Evolutionary conservation across 129 eudicot genomes (phyloP), one percentile per base, ranked within the genome.

Genomic region (Centaurea solstitialis): DNA sequence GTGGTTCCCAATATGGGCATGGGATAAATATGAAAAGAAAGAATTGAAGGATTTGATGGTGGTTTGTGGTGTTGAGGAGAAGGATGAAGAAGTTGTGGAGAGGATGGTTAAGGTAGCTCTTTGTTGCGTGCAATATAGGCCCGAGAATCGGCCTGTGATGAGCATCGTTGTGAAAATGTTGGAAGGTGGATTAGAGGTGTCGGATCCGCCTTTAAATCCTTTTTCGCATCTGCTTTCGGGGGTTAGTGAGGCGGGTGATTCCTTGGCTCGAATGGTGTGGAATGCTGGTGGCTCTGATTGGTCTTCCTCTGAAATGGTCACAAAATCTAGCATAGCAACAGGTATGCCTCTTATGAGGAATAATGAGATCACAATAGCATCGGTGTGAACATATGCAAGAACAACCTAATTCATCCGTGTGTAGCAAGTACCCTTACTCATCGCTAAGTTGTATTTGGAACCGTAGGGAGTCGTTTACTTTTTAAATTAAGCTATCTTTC

Each of bases 81-180:
- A 80, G 17, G 68, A 80, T 62, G 38, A 39, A 11, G 24, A 80
- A 73, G 62, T 4, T 39, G 74, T 15, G 3, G 73, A 80, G 67
- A 80, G 84, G 67, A 64, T 72, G 72, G 17, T 73, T 13, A 73
- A 40, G 69, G 85, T 81, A 4, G 85, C 85, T 8, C 53, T 81
- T 43, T 75, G 87, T 18, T 83, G 83, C 1, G 76, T 83, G 35
- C 80, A 78, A 18, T 78, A 77, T 47, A 73, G 33, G 75, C 76
- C 85, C 3, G 85, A 81, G 37, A 66, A 4, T 9, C 33, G 85
- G 80, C 85, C 81, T 2, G 33, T 21, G 68, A 82, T 82, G 85
- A 68, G 81, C 30, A 77, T 38, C 1, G 81, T 57, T 37, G 81
- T 82, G 65, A 82, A 82, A 23, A 82, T 82, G 85, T 68, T 82